These are phyloP conservation scores for Agaricales sp. DNA, from an alignment of 1,284 basidiomycete genomes.

Conservation along the genomic window DNA sequence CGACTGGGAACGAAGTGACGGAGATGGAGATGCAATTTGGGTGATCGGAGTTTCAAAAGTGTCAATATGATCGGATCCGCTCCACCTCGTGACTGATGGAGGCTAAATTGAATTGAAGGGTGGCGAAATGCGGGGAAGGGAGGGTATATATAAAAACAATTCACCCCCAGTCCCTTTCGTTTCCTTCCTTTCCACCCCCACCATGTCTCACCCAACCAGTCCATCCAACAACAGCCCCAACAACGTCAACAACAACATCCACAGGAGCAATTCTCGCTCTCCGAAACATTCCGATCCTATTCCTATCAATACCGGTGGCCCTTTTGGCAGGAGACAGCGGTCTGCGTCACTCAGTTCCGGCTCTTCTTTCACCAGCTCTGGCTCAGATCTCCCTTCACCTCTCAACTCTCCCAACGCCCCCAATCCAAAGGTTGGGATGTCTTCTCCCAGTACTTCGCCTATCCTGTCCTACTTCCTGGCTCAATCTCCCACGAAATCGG, in stretches of 20 bases:
- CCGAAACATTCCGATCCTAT: constrained; percentile 52
- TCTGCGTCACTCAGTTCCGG: constrained; percentile 49
- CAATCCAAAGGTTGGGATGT: constrained; percentile 33
- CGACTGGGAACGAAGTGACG: background rate
- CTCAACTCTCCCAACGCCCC: constrained; percentile 23
- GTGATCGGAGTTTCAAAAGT: background rate
- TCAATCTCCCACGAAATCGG: constrained; percentile 44
- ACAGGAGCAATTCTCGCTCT: constrained; percentile 11
- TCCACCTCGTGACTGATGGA: too few relatives aligned
- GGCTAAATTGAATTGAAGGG: too few relatives aligned
- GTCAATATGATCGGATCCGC: too few relatives aligned
- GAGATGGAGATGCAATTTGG: background rate
- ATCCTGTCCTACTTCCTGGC: constrained; percentile 60
- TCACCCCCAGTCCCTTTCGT: background rate
- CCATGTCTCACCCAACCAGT: constrained; percentile 6
- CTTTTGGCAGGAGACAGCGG: constrained; percentile 23
- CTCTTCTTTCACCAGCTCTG: constrained; percentile 36
- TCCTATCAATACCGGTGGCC: constrained; percentile 34
- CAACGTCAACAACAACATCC: constrained; percentile 17
- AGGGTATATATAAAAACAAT: background rate
- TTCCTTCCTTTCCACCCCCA: constrained; percentile 5
- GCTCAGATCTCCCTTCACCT: constrained; percentile 35
- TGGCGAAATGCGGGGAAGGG: background rate
- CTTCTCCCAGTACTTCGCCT: constrained; percentile 51
- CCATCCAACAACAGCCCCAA: constrained; percentile 19